phyloP scores from a whole-genome alignment of 2,329 filamentous ascomycete species.

The Hypoxylon sp. region DNA sequence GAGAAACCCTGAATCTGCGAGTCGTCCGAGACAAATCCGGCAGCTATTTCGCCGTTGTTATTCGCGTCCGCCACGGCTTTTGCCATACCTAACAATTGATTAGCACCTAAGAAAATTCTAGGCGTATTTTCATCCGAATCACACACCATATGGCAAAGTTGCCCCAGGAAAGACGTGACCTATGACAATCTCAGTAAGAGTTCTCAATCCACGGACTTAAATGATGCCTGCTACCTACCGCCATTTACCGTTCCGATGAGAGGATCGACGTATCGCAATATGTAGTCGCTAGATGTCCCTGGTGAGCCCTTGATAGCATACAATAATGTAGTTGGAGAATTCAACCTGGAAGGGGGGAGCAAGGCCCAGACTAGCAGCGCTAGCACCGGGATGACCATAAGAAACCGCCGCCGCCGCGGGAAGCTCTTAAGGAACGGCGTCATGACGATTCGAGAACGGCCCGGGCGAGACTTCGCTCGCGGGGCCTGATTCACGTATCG shows the following conservation, averaged over 20 bases:
- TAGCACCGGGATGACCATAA: constrained; percentile 42
- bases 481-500: constrained; percentile 28
- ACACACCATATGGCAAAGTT: constrained; percentile 54
- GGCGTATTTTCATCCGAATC: neutral
- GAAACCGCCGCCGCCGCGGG: constrained; percentile 47
- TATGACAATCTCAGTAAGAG: constrained; percentile 40
- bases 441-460: constrained; percentile 42
- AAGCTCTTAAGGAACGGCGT: constrained; percentile 47
- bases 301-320: constrained; percentile 37
- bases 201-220: neutral
- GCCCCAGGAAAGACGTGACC: constrained; percentile 56
- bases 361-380: constrained; percentile 49
- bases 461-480: constrained; percentile 18
- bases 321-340: constrained; percentile 46
- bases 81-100: constrained; percentile 52
- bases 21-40: constrained; percentile 55
- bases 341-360: constrained; percentile 45
- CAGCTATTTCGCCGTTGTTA: constrained; percentile 50
- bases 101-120: constrained; percentile 15
- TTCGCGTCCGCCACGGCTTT: constrained; percentile 54
- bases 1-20: constrained; percentile 54
- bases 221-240: constrained; percentile 41
- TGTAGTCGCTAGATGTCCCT: constrained; percentile 42
- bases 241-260: constrained; percentile 54
- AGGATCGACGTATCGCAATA: constrained; percentile 52